phyloP scores from a whole-genome alignment of 768 basidiomycete species.

The Amyloporia xantha region DNA sequence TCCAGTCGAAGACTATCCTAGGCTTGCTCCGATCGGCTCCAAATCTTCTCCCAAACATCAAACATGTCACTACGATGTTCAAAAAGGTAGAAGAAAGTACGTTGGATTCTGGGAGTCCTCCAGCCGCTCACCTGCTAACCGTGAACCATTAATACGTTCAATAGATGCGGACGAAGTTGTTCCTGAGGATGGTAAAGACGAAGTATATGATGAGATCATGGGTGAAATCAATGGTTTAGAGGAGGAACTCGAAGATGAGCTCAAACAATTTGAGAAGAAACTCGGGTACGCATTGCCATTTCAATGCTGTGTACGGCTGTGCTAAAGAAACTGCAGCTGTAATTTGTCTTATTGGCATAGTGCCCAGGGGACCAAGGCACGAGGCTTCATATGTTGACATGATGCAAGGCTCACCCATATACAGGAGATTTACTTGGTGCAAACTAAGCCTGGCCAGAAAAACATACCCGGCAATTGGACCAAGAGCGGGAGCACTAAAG shows the following conservation, averaged over 20 bases:
- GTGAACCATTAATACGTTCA: background rate
- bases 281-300: conserved; percentile 43
- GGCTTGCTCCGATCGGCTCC: conserved; percentile 77
- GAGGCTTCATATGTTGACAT: background rate
- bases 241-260: conserved; percentile 56
- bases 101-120: background rate
- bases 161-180: conserved; percentile 62
- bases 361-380: conserved; percentile 73
- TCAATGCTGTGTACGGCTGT: conserved; percentile 4
- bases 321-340: conserved; percentile 34
- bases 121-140: background rate
- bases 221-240: conserved; percentile 68
- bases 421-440: conserved; percentile 87
- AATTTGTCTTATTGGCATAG: conserved; percentile 69
- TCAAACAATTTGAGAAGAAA: conserved; percentile 60
- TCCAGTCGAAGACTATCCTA: conserved; percentile 70
- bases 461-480: conserved; percentile 80
- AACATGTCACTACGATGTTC: conserved; percentile 70
- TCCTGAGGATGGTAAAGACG: conserved; percentile 81
- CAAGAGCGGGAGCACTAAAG: conserved; percentile 78
- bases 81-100: conserved; percentile 56
- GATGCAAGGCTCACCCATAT: background rate
- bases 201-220: conserved; percentile 73
- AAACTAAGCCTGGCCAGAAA: conserved; percentile 54
- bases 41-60: conserved; percentile 64